Evolutionary conservation across 768 basidiomycete genomes (phyloP).

Genomic region (Sarcodon sp.): DNA sequence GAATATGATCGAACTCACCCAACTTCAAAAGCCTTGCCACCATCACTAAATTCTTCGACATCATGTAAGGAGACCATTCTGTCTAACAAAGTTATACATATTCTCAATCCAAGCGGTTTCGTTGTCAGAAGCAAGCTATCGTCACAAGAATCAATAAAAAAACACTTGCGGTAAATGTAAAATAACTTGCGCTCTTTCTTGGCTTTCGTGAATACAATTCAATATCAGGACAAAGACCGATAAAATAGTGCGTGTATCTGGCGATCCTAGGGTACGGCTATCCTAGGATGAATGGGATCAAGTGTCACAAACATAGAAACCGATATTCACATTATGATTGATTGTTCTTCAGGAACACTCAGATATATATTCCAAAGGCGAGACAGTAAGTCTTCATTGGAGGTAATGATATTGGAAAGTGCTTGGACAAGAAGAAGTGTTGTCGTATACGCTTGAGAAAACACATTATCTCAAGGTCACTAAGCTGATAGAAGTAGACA

Average conservation of each 20-base stretch:
- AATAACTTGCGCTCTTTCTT: constrained; percentile 37
- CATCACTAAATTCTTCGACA: constrained; percentile 48
- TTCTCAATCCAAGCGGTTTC: constrained; percentile 42
- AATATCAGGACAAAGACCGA: constrained; percentile 58
- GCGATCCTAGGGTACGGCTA: constrained; percentile 42
- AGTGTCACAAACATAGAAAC: background rate
- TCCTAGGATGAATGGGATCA: background rate
- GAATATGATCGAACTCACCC: constrained; percentile 31
- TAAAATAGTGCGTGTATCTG: constrained; percentile 46
- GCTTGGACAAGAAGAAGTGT: constrained; percentile 65
- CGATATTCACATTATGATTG: constrained; percentile 56
- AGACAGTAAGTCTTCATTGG: constrained; percentile 44
- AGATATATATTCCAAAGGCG: constrained; percentile 54
- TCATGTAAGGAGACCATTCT: constrained; percentile 62
- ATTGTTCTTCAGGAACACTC: constrained; percentile 57
- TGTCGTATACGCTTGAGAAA: constrained; percentile 39
- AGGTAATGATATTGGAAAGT: constrained; percentile 76
- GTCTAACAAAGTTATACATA: constrained; percentile 61
- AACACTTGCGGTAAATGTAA: background rate
- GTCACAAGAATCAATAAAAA: background rate
- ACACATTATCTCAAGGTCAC: background rate
- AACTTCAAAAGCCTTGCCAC: constrained; percentile 60
- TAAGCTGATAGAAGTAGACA: background rate
- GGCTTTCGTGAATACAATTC: constrained; percentile 54
- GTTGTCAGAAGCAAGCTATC: constrained; percentile 38